phyloP scores from a whole-genome alignment of 768 basidiomycete genomes.

The Pholiota conissans region DNA sequence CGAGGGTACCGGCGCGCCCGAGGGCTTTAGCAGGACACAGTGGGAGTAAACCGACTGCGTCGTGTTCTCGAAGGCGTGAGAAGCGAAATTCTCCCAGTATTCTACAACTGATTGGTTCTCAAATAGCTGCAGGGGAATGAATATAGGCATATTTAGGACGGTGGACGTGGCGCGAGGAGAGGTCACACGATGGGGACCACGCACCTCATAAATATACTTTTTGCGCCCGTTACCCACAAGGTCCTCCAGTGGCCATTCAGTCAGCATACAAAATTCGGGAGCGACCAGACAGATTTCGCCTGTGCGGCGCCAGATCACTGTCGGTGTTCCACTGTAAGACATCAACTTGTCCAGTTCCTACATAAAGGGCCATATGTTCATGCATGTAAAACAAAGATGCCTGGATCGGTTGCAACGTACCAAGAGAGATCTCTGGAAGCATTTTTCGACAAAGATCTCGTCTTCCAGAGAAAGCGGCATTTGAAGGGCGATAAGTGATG shows the following conservation, averaged over 20 bases:
- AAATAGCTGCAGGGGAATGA: slow-evolving; percentile 60
- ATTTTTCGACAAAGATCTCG: slow-evolving; percentile 94
- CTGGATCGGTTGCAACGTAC: slow-evolving; percentile 39
- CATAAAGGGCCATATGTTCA: slow-evolving; percentile 10
- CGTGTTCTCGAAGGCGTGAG: slow-evolving; percentile 97
- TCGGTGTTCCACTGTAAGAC: slow-evolving; percentile 95
- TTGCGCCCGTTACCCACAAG: slow-evolving; percentile 50
- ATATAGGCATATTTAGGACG: not conserved
- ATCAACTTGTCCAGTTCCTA: slow-evolving; percentile 97
- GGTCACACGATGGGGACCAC: slow-evolving; percentile 10
- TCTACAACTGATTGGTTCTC: slow-evolving; percentile 95
- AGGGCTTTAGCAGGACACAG: slow-evolving; percentile 85
- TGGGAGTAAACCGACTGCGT: slow-evolving; percentile 94
- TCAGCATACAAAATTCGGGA: slow-evolving; percentile 93
- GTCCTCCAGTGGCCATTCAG: slow-evolving; percentile 87
- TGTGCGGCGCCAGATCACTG: slow-evolving; percentile 96
- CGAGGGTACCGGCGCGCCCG: slow-evolving; percentile 81
- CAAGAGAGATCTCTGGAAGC: slow-evolving; percentile 90
- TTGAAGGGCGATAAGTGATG: slow-evolving; percentile 96
- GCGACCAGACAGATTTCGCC: slow-evolving; percentile 98
- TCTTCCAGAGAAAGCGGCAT: slow-evolving; percentile 97
- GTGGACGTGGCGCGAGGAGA: slow-evolving; percentile 1
- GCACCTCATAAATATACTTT: slow-evolving; percentile 69
- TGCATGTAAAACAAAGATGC: slow-evolving; percentile 4
- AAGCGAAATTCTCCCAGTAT: slow-evolving; percentile 96